Base-by-base conservation (phyloP, 202 grass and related monocot species). In the Setaria viridis region DNA sequence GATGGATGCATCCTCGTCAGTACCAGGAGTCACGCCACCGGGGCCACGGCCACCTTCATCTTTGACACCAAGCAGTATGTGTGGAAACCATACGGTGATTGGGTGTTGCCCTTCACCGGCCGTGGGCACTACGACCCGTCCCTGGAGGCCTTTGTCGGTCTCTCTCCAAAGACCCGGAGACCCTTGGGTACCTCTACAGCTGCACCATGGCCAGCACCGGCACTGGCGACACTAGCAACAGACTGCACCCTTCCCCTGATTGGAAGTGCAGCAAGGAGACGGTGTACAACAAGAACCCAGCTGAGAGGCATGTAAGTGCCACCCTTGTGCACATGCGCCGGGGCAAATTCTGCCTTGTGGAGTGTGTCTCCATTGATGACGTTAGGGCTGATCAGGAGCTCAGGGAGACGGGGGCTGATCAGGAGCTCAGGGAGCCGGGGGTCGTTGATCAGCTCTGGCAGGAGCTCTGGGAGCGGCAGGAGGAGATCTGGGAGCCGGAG, bases 1-100 rank as follows among this genome's bases (percentile, higher is more conserved):
- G 72, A 74, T 35, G 49, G 72, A 12, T 19, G 9, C 49, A 55
- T 74, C 72, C 49, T 74, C 4, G 30, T 74, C 29, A 37, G 72
- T 53, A 55, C 32, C 72, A 53, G 6, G 49, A 2, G 16, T 0
- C 15, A 47, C 14, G 14, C 0, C 7, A 9, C 54, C 54, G 43
- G 8, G 9, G 51, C 12, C 58, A 3, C 7, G 58, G 59, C 25
- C 59, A 71, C 68, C 20, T 73, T 33, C 47, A 17, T 32, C 70
- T 75, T 75, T 4, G 72, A 75, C 72, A 10, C 16, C 16, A 5
- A 37, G 32, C 9, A 29, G 50, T n/a, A 1, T 11, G 16, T 12
- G 15, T 75, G 72, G 72, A 20, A 35, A 37, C 32, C 2, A 3
- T 35, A n/a, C 2, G 50, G 72, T 19, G 4, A 33, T 2, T 17